phyloP scores from a whole-genome alignment of 2,329 filamentous ascomycete genomes.

The Ceratocystis destructans region DNA sequence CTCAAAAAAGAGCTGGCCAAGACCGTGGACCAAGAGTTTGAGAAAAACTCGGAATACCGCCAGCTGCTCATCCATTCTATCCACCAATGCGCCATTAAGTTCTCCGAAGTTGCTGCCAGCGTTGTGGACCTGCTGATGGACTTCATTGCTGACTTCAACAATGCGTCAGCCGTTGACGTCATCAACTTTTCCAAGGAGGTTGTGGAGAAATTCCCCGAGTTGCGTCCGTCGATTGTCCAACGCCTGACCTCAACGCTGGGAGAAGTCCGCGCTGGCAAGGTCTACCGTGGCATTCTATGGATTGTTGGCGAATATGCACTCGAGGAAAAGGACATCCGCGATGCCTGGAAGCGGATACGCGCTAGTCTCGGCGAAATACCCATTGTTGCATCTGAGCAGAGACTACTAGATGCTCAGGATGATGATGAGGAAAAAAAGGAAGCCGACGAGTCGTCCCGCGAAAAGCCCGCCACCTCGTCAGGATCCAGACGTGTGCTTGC shows the following conservation, averaged over 20 bases:
- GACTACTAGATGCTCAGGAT: conserved; percentile 74
- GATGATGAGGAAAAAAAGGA: conserved; percentile 44
- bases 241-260: conserved; percentile 79
- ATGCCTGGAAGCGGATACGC: conserved; percentile 92
- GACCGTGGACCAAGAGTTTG: conserved; percentile 96
- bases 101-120: conserved; percentile 92
- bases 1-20: conserved; percentile 96
- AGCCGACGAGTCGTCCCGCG: conserved; percentile 53
- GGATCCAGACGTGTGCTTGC: conserved; percentile 85
- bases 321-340: conserved; percentile 83
- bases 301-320: conserved; percentile 95
- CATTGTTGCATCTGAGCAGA: conserved; percentile 87
- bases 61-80: conserved; percentile 93
- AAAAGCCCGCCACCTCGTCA: conserved; percentile 59
- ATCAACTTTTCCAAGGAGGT: conserved; percentile 99
- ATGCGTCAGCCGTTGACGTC: conserved; percentile 88
- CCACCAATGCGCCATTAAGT: conserved; percentile 96
- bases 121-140: conserved; percentile 97
- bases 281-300: conserved; percentile 93
- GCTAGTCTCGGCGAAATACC: conserved; percentile 92
- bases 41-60: conserved; percentile 93
- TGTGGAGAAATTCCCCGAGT: conserved; percentile 88
- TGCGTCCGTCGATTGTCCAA: conserved; percentile 75
- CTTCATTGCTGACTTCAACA: conserved; percentile 97
- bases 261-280: conserved; percentile 91